These are phyloP conservation scores for Pholiota microspora DNA, from an alignment of 768 basidiomycete species.

Conservation along the genomic window DNA sequence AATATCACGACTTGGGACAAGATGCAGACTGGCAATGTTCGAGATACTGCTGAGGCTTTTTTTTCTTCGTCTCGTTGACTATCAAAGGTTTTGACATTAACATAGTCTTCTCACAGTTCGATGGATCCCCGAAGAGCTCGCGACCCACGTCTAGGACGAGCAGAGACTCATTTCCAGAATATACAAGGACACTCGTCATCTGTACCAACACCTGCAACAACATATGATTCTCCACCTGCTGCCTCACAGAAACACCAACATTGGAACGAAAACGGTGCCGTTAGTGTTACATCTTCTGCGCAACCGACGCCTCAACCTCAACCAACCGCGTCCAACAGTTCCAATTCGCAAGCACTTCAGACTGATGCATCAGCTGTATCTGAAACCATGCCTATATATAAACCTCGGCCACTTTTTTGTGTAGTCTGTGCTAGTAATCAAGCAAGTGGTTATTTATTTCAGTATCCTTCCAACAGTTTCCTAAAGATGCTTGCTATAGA, in stretches of 20 bases:
- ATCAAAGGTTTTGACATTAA: background rate
- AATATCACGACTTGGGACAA: slow-evolving; percentile 49
- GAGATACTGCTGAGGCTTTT: slow-evolving; percentile 87
- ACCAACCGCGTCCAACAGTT: slow-evolving; percentile 3
- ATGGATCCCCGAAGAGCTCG: slow-evolving; percentile 84
- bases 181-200: slow-evolving; percentile 26
- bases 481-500: slow-evolving; percentile 45
- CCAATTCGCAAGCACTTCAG: slow-evolving; percentile 7
- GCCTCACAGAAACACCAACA: slow-evolving; percentile 8
- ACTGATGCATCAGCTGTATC: slow-evolving; percentile 9
- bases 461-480: background rate
- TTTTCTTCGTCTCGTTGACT: slow-evolving; percentile 6
- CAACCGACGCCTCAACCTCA: slow-evolving; percentile 12
- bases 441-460: slow-evolving; percentile 42
- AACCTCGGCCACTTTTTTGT: slow-evolving; percentile 83
- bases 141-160: slow-evolving; percentile 75
- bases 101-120: slow-evolving; percentile 12
- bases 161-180: slow-evolving; percentile 52
- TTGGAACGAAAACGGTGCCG: slow-evolving; percentile 26
- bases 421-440: slow-evolving; percentile 99
- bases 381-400: slow-evolving; percentile 35
- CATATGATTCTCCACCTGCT: slow-evolving; percentile 21
- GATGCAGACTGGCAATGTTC: slow-evolving; percentile 77
- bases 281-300: slow-evolving; percentile 7
- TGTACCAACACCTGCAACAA: slow-evolving; percentile 32